Percentiles rank a stretch among this genome's conserved stretches.
These are phyloP conservation scores for Tolypocladium amazonense DNA, from an alignment of 2,329 filamentous ascomycete genomes.

Conservation along the genomic window DNA sequence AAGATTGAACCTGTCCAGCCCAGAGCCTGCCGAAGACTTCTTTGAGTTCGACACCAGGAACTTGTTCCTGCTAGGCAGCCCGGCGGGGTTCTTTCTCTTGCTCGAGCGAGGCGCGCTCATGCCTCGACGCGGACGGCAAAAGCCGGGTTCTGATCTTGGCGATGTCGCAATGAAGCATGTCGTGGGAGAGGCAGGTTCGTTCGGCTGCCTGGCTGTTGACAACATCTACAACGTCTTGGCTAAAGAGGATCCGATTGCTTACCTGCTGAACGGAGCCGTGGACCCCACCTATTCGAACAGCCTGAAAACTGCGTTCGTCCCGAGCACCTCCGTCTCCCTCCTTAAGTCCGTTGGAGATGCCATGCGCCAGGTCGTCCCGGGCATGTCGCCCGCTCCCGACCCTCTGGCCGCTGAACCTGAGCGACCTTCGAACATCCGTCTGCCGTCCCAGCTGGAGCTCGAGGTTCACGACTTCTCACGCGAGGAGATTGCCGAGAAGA, in stretches of 20 bases:
- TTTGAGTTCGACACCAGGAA: constrained; percentile 92
- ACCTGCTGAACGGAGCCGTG: constrained; percentile 82
- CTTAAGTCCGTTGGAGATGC: constrained; percentile 53
- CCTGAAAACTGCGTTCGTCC: constrained; percentile 69
- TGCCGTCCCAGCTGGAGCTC: constrained; percentile 67
- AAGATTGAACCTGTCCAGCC: constrained; percentile 28
- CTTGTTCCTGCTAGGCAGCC: constrained; percentile 82
- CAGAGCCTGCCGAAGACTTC: constrained; percentile 38
- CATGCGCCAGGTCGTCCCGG: constrained; percentile 52
- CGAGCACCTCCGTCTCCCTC: constrained; percentile 57
- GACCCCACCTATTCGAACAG: constrained; percentile 69
- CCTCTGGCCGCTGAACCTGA: constrained; percentile 18
- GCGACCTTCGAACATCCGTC: constrained; percentile 31
- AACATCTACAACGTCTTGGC: constrained; percentile 92
- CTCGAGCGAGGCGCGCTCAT: constrained; percentile 64
- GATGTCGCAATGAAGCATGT: constrained; percentile 48
- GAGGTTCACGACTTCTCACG: constrained; percentile 92
- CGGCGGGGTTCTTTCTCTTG: constrained; percentile 84
- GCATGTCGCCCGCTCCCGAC: constrained; percentile 23
- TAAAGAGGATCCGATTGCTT: constrained; percentile 68
- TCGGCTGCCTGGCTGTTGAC: constrained; percentile 87
- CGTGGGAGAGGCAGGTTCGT: constrained; percentile 67
- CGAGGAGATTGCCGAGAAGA: constrained; percentile 84
- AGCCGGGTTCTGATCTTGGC: constrained; percentile 59
- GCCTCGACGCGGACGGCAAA: constrained; percentile 65